Base-by-base conservation (phyloP, 164 flowering plant genomes). In the Euptelea pleiosperma region DNA sequence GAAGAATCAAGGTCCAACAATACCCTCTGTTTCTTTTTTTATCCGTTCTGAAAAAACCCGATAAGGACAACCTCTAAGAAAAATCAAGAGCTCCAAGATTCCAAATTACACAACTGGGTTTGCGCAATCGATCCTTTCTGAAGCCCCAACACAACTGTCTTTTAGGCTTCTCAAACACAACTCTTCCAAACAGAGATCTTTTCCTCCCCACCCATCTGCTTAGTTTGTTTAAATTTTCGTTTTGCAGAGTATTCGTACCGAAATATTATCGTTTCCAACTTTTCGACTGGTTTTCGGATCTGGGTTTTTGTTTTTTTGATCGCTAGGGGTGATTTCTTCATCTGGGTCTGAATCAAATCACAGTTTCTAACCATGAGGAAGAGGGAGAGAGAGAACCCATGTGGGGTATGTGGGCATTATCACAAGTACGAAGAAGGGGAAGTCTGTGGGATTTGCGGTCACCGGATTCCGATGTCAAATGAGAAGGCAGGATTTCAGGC, bases 341-440 rank as follows among this genome's bases (percentile, higher is more conserved):
- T 55, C 47, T 29, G 19, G 2, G n/a, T 2, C 18, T 8, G 15
- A 26, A 21, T 28, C 36, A 3, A 29, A 16, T 18, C n/a, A 3
- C 25, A 45, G 30, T 15, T 14, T 3, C 34, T 16, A 10, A 57
- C 24, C 15, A 88, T 86, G 97, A 83, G 96, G 86, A 93, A 93
- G 77, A 79, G 98, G 69, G 98, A 87, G 76, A 77, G 98, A 53
- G 98, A 93, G 57, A 87, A 93, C 70, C 98, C 98, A 0, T 93
- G 98, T 58, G 88, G 77, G 54, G 77, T 93, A 49, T 92, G 98
- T 64, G 97, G 98, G 48, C 98, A 93, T 73, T 93, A 90, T 73
- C 98, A 93, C 86, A 87, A 93, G 67, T 88, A 84, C 62, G 97
- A 90, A 57, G 91, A 84, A 70, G 98, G 97, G 0, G 97, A 90